phyloP scores from a whole-genome alignment of 2,329 filamentous ascomycete species.

The Fusarium fujikuroi region DNA sequence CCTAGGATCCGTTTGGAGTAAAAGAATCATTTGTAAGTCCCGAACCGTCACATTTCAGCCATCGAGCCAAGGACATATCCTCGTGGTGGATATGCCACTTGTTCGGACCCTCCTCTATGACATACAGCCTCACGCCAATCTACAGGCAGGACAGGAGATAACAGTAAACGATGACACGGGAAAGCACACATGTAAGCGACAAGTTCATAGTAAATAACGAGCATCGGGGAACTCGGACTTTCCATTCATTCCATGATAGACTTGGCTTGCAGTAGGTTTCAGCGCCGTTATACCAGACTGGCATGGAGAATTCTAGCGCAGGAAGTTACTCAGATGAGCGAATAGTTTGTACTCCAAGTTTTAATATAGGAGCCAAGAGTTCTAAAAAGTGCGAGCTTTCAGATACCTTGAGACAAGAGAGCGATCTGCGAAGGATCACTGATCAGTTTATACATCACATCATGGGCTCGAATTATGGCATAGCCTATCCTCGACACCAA shows the following conservation, averaged over 20 bases:
- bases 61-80: constrained; percentile 56
- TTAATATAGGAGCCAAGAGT: constrained; percentile 72
- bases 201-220: not conserved
- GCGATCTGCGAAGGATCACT: constrained; percentile 62
- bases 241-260: constrained; percentile 70
- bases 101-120: not conserved
- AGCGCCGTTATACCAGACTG: constrained; percentile 64
- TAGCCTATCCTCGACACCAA: not conserved
- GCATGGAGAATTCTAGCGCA: constrained; percentile 66
- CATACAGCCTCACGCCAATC: not conserved
- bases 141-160: constrained; percentile 56
- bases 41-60: not conserved
- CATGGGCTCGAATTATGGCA: constrained; percentile 33
- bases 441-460: constrained; percentile 47
- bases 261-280: constrained; percentile 64
- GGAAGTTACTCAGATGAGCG: constrained; percentile 57
- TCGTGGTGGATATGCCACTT: not conserved
- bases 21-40: not conserved
- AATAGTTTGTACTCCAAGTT: constrained; percentile 51
- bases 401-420: constrained; percentile 65
- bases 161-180: not conserved
- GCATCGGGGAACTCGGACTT: not conserved
- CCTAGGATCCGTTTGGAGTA: not conserved
- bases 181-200: not conserved
- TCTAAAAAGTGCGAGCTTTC: constrained; percentile 71